phyloP scores from a whole-genome alignment of 2,329 filamentous ascomycete genomes.

The Fonsecaea pedrosoi region DNA sequence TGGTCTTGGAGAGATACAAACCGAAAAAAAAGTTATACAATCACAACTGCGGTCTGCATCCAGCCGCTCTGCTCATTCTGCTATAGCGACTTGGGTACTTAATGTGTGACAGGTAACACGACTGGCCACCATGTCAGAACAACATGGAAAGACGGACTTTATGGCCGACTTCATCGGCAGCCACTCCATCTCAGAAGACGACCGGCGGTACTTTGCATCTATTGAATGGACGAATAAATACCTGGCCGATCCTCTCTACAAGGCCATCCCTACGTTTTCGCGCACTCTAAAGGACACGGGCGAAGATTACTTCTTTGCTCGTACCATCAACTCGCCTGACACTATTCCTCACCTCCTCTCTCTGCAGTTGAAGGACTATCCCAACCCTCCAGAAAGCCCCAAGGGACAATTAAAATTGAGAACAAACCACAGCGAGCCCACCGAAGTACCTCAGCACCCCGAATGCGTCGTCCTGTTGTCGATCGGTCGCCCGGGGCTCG shows the following conservation, averaged over 20 bases:
- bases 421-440: slow-evolving; percentile 28
- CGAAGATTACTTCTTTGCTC: slow-evolving; percentile 53
- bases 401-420: slow-evolving; percentile 32
- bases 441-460: slow-evolving; percentile 40
- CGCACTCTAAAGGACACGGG: slow-evolving; percentile 49
- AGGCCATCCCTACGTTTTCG: slow-evolving; percentile 49
- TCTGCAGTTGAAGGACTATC: slow-evolving; percentile 45
- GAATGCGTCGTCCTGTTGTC: slow-evolving; percentile 49
- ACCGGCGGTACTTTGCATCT: slow-evolving; percentile 33
- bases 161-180: slow-evolving; percentile 35
- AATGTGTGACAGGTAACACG: slow-evolving; percentile 22
- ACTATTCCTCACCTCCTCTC: slow-evolving; percentile 53
- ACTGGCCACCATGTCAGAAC: slow-evolving; percentile 19
- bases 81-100: background rate
- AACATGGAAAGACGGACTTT: slow-evolving; percentile 31
- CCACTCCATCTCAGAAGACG: slow-evolving; percentile 35
- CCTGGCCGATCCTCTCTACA: slow-evolving; percentile 45
- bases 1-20: slow-evolving; percentile 14
- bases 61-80: slow-evolving; percentile 12
- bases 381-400: slow-evolving; percentile 36
- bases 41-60: slow-evolving; percentile 6
- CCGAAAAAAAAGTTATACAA: slow-evolving; percentile 3
- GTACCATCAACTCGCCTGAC: slow-evolving; percentile 47
- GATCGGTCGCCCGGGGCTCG: slow-evolving; percentile 47
- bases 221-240: slow-evolving; percentile 37